These are phyloP conservation scores for Tuber umbilicatum DNA, from an alignment of 495 filamentous ascomycete species.

Conservation along the genomic window DNA sequence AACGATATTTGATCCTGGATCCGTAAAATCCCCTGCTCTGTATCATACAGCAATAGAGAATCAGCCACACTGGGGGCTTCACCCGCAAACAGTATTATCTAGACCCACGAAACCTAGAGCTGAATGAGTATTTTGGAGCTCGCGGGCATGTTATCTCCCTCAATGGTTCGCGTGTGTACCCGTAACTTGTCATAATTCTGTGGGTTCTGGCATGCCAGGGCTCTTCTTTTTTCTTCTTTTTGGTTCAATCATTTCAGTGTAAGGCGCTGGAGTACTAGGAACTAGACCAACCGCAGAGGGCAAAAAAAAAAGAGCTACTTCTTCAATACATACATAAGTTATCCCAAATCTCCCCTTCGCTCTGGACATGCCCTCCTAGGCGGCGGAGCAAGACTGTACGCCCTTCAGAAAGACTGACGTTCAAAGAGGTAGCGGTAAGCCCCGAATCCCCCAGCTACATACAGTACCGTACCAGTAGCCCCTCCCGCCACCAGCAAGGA, in stretches of 20 bases:
- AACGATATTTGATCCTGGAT: neutral
- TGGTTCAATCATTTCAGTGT: too few relatives aligned
- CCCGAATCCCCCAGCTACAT: neutral
- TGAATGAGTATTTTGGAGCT: neutral
- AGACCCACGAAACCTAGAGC: too few relatives aligned
- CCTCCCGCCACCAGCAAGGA: neutral
- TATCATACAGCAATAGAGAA: too few relatives aligned
- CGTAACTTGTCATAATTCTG: neutral
- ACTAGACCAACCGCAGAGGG: neutral
- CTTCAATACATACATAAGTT: neutral
- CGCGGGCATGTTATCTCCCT: neutral
- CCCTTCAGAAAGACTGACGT: too few relatives aligned
- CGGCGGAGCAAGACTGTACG: too few relatives aligned
- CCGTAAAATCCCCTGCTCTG: neutral
- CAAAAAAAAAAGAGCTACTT: neutral
- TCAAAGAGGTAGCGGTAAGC: neutral
- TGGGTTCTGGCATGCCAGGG: neutral
- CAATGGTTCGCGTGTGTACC: neutral
- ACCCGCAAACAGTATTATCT: too few relatives aligned
- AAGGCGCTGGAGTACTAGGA: neutral
- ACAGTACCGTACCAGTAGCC: too few relatives aligned
- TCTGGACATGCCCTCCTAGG: too few relatives aligned
- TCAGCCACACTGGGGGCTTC: neutral
- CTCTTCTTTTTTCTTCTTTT: too few relatives aligned
- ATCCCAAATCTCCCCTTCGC: too few relatives aligned